Evolutionary conservation across 495 filamentous ascomycete genomes (phyloP), one percentile per base, ranked within the genome.

Genomic region (Cetradonia linearis): DNA sequence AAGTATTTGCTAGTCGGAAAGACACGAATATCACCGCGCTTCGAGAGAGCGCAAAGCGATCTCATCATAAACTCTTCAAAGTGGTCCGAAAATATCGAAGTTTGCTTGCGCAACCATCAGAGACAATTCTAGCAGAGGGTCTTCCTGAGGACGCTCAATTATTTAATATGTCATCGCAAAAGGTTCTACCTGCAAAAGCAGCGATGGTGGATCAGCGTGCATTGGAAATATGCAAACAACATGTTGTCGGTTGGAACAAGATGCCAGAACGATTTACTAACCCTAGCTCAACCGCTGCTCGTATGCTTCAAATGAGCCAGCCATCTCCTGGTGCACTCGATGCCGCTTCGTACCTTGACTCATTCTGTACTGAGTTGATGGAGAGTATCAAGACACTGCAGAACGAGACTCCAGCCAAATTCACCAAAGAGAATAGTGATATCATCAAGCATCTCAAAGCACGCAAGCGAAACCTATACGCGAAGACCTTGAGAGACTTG

Each of bases 1-100:
- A n/a, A n/a, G n/a, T 91, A 34, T 72, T 97, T 59, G 88, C 89
- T 2, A 95, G 88, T 68, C 97, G 94, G 94, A 93, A 94, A 67
- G 94, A 97, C 65, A 95, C 86, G 27, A 97, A 95, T 63, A 92
- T 99, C 55, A 83, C 86, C 57, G 86, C 89, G 8, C 73, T 99
- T 42, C 78, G 82, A 66, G 91, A 95, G 61, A 96, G 91, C 70
- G 89, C 93, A 2, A 82, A 85, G 67, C 83, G 86, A 59, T 96
- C 92, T 9, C 94, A 97, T 69, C 81, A 86, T 64, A 96, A 94
- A 69, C 77, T 99, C 11, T 92, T 94, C 72, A 92, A 89, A 66
- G 73, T 94, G 31, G 88, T 99, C 55, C 80, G 88, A 53, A 95
- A 94, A 72, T 97, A 94, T 69, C 79, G 93, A 33, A 78, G 75